Percentiles rank a stretch among this genome's conserved stretches.
These are phyloP conservation scores for Teunomyces tritomae DNA, from an alignment of 805 yeast genomes.

Conservation along the genomic window DNA sequence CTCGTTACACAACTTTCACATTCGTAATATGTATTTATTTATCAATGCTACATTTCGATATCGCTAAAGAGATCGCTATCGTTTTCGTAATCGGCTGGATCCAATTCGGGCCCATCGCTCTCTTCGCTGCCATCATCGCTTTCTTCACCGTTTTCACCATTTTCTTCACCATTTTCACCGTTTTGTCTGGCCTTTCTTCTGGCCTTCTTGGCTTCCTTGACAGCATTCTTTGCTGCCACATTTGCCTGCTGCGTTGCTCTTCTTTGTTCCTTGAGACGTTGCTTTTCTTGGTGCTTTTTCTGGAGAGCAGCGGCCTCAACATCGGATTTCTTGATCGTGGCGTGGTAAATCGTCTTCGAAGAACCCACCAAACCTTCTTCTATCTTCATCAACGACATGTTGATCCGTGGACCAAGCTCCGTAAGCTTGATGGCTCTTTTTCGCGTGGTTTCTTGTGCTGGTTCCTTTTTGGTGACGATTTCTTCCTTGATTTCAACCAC, in stretches of 20 bases:
- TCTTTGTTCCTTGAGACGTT: constrained; percentile 65
- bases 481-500: constrained; percentile 56
- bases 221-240: constrained; percentile 70
- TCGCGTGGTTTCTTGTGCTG: constrained; percentile 22
- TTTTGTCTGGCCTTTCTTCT: constrained; percentile 57
- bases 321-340: constrained; percentile 60
- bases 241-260: constrained; percentile 76
- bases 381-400: constrained; percentile 72
- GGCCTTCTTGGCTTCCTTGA: constrained; percentile 68
- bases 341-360: constrained; percentile 86
- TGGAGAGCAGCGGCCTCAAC: constrained; percentile 63
- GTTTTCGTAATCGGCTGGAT: constrained; percentile 47
- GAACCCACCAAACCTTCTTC: constrained; percentile 84
- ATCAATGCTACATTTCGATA: constrained; percentile 7
- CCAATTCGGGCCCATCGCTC: constrained; percentile 34
- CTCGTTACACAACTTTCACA: constrained; percentile 15
- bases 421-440: constrained; percentile 89
- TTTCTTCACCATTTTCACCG: constrained; percentile 23
- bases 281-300: constrained; percentile 59
- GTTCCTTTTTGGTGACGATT: constrained; percentile 11
- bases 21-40: background rate
- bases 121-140: constrained; percentile 19
- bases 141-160: constrained; percentile 22
- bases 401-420: constrained; percentile 90
- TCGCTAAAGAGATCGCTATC: constrained; percentile 50